Evolutionary conservation across 176 grass and related monocot genomes (phyloP).

Genomic region (Tillandsia fasciculata): DNA sequence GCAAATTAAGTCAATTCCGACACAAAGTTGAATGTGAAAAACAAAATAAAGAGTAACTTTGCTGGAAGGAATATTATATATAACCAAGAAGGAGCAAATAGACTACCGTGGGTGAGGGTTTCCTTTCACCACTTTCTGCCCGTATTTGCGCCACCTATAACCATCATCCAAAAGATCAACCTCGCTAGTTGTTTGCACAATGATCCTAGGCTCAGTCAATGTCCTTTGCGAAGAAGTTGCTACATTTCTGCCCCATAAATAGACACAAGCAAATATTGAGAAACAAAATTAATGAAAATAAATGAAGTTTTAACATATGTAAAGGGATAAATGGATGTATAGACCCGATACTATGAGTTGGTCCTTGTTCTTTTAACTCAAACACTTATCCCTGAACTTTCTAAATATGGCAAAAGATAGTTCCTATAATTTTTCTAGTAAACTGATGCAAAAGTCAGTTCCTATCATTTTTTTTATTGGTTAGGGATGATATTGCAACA

Average conservation of each 20-base stretch:
- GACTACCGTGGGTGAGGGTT: constrained; percentile 87
- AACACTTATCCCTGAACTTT: too few relatives aligned
- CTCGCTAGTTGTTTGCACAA: constrained; percentile 86
- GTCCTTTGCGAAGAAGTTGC: constrained; percentile 55
- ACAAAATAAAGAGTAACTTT: background rate
- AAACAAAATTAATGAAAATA: background rate
- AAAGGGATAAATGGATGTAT: too few relatives aligned
- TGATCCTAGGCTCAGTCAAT: constrained; percentile 61
- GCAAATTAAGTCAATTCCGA: too few relatives aligned
- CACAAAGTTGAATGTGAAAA: background rate
- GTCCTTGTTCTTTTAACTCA: too few relatives aligned
- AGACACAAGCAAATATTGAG: background rate
- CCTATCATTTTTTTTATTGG: too few relatives aligned
- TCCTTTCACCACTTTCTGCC: constrained; percentile 93
- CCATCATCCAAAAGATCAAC: constrained; percentile 99
- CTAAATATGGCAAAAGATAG: background rate
- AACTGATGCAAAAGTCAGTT: too few relatives aligned
- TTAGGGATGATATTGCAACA: too few relatives aligned
- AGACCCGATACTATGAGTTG: too few relatives aligned
- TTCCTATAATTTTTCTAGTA: too few relatives aligned
- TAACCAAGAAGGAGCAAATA: background rate
- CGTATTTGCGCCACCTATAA: constrained; percentile 88
- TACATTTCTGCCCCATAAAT: constrained; percentile 2
- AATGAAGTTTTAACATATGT: background rate
- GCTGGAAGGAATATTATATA: background rate